Evolutionary conservation across 352 stramenopile genomes (phyloP), one percentile per base, ranked within the genome.

Genomic region (Phytophthora sp.): DNA sequence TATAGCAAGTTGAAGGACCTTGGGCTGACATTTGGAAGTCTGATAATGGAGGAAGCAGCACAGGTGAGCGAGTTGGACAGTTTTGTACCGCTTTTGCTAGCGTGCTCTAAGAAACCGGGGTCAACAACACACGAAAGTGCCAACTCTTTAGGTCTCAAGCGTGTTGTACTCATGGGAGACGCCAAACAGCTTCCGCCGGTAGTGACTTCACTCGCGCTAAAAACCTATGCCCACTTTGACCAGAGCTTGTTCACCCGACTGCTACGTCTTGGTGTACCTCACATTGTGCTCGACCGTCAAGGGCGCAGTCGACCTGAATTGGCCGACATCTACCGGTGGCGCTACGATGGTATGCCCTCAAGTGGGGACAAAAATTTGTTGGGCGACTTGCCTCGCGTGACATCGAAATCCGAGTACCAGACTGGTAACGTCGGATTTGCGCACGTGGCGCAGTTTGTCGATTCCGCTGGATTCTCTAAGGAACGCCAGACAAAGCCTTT

Each of bases 191-290:
- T 98, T 5, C 89, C 94, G 34, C 96, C 96, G 9, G 85, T 98
- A 8, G 86, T 99, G 0, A 89, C 97, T 54, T 94, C 96, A 51
- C 56, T 72, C 17, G 78, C 87, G 11, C 89, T 99, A 51, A 82
- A 88, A 39, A 84, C 75, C 41, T 98, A 95, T 70, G 91, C 84
- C 28, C 83, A 92, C 27, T 87, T 99, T 15, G 92, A 99, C 68
- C 94, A 99, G 76, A 98, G 91, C 64, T 65, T 99, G 11, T 99
- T 99, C 76, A 74, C 91, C 20, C 90, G 97, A 15, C 66, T 99
- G 38, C 85, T 99, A 26, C 85, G 94, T 46, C 81, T 99, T 37
- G 96, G 94, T 31, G 94, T 97, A 10, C 94, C 94, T 21, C 77
- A 72, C n/a, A 79, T 99, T 62, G 74, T 92, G 58, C 86, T 99